Base-by-base conservation (phyloP, 305 asterid species). In the Nicotiana rustica region DNA sequence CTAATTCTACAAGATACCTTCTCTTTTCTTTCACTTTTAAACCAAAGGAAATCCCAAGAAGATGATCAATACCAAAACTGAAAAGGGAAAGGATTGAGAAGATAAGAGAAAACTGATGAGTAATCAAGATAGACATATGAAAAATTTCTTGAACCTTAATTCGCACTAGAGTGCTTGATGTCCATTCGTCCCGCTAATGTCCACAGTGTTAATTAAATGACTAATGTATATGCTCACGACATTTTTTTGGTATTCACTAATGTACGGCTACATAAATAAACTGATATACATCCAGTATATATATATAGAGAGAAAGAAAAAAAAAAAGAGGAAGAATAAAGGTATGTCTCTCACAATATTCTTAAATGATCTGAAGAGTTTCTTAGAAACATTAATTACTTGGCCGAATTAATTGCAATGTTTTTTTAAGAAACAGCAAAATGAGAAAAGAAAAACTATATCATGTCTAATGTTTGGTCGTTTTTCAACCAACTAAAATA, bases 391-490 rank as follows among this genome's bases (percentile, higher is more conserved):
- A 69, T 38, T 68, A 4, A 38, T 36, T 38, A 55, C 5, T 13
- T 36, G 64, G 19, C n/a, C 25, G 21, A 15, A 59, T 60, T 64
- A 21, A 64, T 21, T 25, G 25, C 79, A 47, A 3, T 47, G 62
- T 73, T 6, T 4, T 47, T 47, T 73, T 0, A 73, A 73, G 62
- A 21, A 21, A 10, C 41, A 47, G 62, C 79, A 47, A 73, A 73
- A 73, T 21, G 61, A 47, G 62, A 73, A 47, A 47, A 73, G 41
- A 47, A 73, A 73, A 19, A 19, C 19, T 21, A 73, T 21, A 13
- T 21, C 79, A 47, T 73, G 62, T 14, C 62, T 44, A 73, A 73
- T 73, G 79, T 73, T 14, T 73, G 79, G 79, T 73, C 21, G n/a
- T 47, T 47, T 13, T 15, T 2, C 49, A 73, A 38, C 41, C 41